Base-by-base conservation (phyloP, 768 basidiomycete genomes). In the Ramaria sp. region DNA sequence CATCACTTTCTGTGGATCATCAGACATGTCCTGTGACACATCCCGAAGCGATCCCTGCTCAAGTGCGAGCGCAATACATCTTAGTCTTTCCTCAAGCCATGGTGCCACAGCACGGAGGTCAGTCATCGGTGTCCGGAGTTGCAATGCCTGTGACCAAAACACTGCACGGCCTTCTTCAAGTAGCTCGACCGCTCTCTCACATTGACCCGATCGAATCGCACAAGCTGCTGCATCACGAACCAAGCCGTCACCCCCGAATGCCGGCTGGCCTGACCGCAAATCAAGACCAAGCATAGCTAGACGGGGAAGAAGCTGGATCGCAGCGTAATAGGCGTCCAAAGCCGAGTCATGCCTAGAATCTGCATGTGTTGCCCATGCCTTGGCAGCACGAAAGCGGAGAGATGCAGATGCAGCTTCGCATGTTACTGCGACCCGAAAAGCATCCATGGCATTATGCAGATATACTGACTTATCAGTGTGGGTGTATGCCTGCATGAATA, bases 101-200 rank as follows among this genome's bases (percentile, higher is more conserved):
- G 34, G 34, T 37, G 34, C 34, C 9, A 37, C 34, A 9, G 27
- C 31, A 19, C 31, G 61, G 1, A 68, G 57, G 10, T 57, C 49
- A n/a, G 63, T 64, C 1, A 67, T 19, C 2, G 27, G 60, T 54
- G 41, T 65, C 57, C 10, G 64, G 51, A 63, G 57, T 0, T 50
- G 58, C 37, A 64, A 59, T 0, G 57, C 59, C 47, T 73, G 71
- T 13, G 62, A 59, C 71, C 71, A 74, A 52, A 71, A 31, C 7
- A 70, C n/a, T 7, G 66, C 66, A 17, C 72, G 63, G 3, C 68
- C 71, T 12, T 58, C 53, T 48, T 72, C 72, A 4, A 73, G 61
- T 1, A 59, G 45, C 45, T 69, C 70, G 22, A 73, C 51, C 0
- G 68, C 72, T 41, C 63, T 64, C 7, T 59, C 38, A 15, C 57